These are phyloP conservation scores for Nakazawaea sp. DNA, from an alignment of 805 yeast genomes.

Conservation along the genomic window DNA sequence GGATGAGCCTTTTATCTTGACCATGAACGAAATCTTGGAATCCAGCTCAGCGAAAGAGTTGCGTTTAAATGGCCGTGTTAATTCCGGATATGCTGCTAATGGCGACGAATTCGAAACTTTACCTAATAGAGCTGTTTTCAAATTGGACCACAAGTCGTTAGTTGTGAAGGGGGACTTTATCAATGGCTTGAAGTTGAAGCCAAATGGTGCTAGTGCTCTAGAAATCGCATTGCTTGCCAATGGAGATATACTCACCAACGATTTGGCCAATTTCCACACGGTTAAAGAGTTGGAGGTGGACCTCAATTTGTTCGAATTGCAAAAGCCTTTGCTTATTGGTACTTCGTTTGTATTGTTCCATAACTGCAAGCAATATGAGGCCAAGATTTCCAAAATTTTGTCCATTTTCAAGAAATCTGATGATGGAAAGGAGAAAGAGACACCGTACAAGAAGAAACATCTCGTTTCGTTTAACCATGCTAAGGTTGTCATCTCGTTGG, in stretches of 20 bases:
- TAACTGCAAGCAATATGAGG: constrained; percentile 68
- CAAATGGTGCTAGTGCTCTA: too few relatives aligned
- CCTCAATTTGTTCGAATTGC: constrained; percentile 56
- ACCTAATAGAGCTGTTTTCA: constrained; percentile 41
- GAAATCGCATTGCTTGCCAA: constrained; percentile 40
- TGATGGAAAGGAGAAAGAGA: constrained; percentile 28
- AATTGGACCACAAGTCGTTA: constrained; percentile 29
- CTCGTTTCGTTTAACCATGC: constrained; percentile 56
- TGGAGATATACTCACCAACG: constrained; percentile 56
- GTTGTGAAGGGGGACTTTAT: constrained; percentile 54
- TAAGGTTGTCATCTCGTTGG: constrained; percentile 45
- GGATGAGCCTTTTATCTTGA: constrained; percentile 44
- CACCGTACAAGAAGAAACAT: constrained; percentile 47
- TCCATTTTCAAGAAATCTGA: constrained; percentile 23
- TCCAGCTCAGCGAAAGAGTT: constrained; percentile 42
- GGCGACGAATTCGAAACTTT: constrained; percentile 58
- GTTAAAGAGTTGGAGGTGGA: constrained; percentile 46
- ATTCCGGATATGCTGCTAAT: constrained; percentile 60
- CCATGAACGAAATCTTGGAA: constrained; percentile 56
- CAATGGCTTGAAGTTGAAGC: constrained; percentile 30
- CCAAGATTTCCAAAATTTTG: constrained; percentile 46
- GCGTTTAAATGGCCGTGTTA: constrained; percentile 56
- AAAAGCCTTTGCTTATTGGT: constrained; percentile 73
- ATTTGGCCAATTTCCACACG: constrained; percentile 18
- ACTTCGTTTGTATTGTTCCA: constrained; percentile 72